Conservation (phyloP, 768 basidiomycete species). For the Lactifluus subvellereus region DNA sequence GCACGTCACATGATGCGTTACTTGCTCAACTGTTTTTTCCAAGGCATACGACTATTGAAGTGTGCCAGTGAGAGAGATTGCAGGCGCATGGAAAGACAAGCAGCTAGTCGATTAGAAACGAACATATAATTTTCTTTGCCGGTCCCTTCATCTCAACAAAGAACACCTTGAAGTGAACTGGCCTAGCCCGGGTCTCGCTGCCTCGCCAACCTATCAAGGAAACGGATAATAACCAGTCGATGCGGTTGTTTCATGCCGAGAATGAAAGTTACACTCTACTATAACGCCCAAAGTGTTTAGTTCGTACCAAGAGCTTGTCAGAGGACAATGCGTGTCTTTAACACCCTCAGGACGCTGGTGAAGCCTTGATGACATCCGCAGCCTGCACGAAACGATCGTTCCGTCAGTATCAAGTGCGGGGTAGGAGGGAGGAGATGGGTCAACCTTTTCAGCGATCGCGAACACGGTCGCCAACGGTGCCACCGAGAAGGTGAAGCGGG, state of each 20-base stretch:
- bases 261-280: slow-evolving; percentile 1
- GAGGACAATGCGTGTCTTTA: not conserved
- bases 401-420: not conserved
- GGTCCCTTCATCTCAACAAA: too few species aligned
- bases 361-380: slow-evolving; percentile 17
- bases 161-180: too few species aligned
- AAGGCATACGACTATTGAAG: too few species aligned
- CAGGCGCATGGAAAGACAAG: too few species aligned
- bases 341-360: not conserved
- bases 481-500: slow-evolving; percentile 20
- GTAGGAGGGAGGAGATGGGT: not conserved
- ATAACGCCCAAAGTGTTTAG: not conserved
- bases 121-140: too few species aligned
- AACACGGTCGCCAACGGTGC: slow-evolving; percentile 22
- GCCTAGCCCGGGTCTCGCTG: too few species aligned
- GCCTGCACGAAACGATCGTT: slow-evolving; percentile 1
- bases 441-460: slow-evolving; percentile 24
- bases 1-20: too few species aligned
- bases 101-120: too few species aligned
- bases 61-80: too few species aligned
- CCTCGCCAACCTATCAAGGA: too few species aligned
- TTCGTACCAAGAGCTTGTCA: not conserved
- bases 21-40: too few species aligned
- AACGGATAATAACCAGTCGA: not conserved
- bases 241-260: not conserved